Conservation (phyloP, 192 early-diverging fungal species). For the Backusella macrospora region DNA sequence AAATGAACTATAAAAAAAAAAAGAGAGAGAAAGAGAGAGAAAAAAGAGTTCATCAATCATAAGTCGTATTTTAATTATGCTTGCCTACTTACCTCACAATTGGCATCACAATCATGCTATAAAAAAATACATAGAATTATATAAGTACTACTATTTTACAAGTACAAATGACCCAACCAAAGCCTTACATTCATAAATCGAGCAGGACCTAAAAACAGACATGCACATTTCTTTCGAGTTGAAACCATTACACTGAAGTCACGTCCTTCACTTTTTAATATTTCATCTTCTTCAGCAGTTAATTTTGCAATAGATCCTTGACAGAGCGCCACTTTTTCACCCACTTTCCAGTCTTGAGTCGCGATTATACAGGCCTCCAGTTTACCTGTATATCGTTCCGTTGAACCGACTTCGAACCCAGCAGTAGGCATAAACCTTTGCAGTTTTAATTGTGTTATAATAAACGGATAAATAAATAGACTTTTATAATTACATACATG, state of each 20-base stretch:
- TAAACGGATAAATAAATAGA: too few species aligned
- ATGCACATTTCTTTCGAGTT: slow-evolving; percentile 47
- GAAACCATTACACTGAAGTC: slow-evolving; percentile 59
- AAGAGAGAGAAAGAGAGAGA: too few species aligned
- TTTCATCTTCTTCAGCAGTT: slow-evolving; percentile 50
- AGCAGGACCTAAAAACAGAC: slow-evolving; percentile 63
- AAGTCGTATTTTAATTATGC: background rate
- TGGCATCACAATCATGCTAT: slow-evolving; percentile 65
- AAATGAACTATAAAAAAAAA: slow-evolving; percentile 40
- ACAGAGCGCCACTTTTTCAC: slow-evolving; percentile 52
- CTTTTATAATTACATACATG: slow-evolving; percentile 23
- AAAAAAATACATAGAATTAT: slow-evolving; percentile 15
- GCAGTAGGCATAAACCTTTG: slow-evolving; percentile 53
- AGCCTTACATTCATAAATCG: slow-evolving; percentile 62
- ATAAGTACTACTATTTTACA: background rate
- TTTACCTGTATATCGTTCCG: slow-evolving; percentile 51
- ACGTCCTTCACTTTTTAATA: slow-evolving; percentile 47
- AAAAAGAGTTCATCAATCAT: background rate
- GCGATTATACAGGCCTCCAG: slow-evolving; percentile 59
- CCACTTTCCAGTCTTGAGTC: slow-evolving; percentile 47
- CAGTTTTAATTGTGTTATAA: slow-evolving; percentile 30
- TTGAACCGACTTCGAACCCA: slow-evolving; percentile 59
- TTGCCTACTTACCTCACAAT: slow-evolving; percentile 40
- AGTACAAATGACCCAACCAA: too few species aligned
- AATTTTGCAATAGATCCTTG: slow-evolving; percentile 54